Evolutionary conservation across 2,329 filamentous ascomycete species (phyloP), one percentile per base, ranked within the genome.

Genomic region (Phaeoacremonium minimum): DNA sequence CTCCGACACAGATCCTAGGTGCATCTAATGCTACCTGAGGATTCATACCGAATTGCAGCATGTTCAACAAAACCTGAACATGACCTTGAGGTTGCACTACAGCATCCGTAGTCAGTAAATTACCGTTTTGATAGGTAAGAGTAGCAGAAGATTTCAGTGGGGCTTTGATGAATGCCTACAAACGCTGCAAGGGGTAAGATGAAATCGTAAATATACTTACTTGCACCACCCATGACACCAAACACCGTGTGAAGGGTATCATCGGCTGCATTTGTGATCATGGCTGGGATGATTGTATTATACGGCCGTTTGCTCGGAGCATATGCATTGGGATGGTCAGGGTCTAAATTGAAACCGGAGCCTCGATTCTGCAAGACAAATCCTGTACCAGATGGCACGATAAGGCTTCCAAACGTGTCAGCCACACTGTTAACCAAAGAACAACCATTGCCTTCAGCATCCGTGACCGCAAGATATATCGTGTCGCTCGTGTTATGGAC

Each of bases 41-140:
- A 41, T 84, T 83, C 39, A 87, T 71, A 1, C 81, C 79, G 48
- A 91, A 95, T 0, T 86, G 77, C 1, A 93, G 63, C 75, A 94
- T 90, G 49, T 94, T 95, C 2, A 96, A 69, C 9, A 97, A 63
- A 0, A 96, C 89, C 58, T 97, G 91, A 0, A 96, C 82, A 43
- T 96, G 91, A 12, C 90, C 91, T 58, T 96, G 91, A 0, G 91
- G 91, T 61, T 97, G 91, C 85, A 96, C n/a, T n/a, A n/a, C n/a
- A n/a, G n/a, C n/a, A n/a, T n/a, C n/a, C n/a, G n/a, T n/a, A n/a
- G n/a, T n/a, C n/a, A n/a, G n/a, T n/a, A n/a, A n/a, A n/a, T n/a
- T n/a, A n/a, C n/a, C n/a, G n/a, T n/a, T n/a, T n/a, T n/a, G n/a
- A n/a, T n/a, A n/a, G n/a, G n/a, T n/a, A n/a, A n/a, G n/a, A n/a